phyloP scores from a whole-genome alignment of 768 basidiomycete genomes.

The Rhizopogon vesiculosus region DNA sequence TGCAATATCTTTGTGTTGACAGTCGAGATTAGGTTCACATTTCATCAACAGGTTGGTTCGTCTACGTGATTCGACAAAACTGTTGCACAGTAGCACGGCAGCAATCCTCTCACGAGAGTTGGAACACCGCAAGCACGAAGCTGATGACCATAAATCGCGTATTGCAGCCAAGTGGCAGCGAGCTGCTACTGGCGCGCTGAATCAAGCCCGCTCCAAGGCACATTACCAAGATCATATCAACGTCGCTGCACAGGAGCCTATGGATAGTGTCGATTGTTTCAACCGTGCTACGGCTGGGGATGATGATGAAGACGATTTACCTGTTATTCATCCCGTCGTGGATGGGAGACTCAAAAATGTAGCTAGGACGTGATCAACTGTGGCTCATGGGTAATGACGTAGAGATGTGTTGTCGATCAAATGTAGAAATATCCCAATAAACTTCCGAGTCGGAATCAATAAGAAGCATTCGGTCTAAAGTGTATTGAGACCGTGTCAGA shows the following conservation, averaged over 20 bases:
- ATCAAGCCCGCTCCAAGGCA: constrained; percentile 41
- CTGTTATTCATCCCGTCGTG: constrained; percentile 59
- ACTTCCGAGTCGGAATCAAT: no score
- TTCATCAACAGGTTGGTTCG: constrained; percentile 38
- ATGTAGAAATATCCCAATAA: no score
- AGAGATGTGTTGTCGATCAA: no score
- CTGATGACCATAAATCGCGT: constrained; percentile 16
- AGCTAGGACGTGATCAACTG: constrained; percentile 24
- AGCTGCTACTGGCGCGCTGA: constrained; percentile 35
- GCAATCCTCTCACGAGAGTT: constrained; percentile 45
- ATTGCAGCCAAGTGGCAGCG: constrained; percentile 47
- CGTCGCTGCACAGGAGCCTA: constrained; percentile 65
- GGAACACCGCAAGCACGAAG: constrained; percentile 25
- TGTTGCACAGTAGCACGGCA: constrained; percentile 41
- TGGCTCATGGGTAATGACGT: no score
- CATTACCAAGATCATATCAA: constrained; percentile 60
- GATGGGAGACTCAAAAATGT: constrained; percentile 65
- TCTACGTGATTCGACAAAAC: constrained; percentile 21
- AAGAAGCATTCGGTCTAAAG: no score
- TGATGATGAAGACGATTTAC: constrained; percentile 30
- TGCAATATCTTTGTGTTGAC: not conserved
- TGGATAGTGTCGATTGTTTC: constrained; percentile 73
- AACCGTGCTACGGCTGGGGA: constrained; percentile 35
- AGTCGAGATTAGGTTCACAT: constrained; percentile 49
- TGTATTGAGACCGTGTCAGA: no score